These are phyloP conservation scores for Tolypocladium tropicale DNA, from an alignment of 2,329 filamentous ascomycete genomes.

Conservation along the genomic window DNA sequence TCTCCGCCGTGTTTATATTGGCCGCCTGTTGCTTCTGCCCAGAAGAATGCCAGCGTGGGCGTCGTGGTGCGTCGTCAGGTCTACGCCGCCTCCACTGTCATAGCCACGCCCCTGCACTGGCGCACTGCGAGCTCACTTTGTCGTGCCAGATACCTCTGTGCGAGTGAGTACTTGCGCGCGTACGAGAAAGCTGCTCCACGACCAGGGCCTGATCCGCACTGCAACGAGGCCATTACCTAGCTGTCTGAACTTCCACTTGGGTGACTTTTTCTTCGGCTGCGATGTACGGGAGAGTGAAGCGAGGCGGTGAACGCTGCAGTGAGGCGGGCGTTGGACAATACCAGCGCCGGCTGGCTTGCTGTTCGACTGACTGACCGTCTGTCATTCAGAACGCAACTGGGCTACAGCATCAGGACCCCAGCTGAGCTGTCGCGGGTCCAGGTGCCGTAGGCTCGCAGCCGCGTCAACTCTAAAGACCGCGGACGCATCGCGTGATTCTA, in stretches of 20 bases:
- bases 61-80: background rate
- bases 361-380: background rate
- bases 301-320: slow-evolving; percentile 4
- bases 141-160: background rate
- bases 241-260: background rate
- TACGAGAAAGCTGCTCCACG: too few relatives aligned
- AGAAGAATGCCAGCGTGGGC: background rate
- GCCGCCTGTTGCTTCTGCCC: background rate
- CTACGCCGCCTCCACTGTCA: background rate
- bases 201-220: background rate
- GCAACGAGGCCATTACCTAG: background rate
- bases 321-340: slow-evolving; percentile 1
- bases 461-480: background rate
- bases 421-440: too few relatives aligned
- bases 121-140: background rate
- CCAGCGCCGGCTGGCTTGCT: background rate
- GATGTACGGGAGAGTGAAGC: background rate
- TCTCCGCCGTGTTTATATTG: background rate
- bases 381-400: background rate
- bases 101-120: background rate
- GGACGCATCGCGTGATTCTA: background rate
- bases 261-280: background rate
- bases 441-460: background rate
- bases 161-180: too few relatives aligned
- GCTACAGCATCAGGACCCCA: background rate